phyloP scores from a whole-genome alignment of 495 filamentous ascomycete genomes.

The Chaetomidium leptoderma region DNA sequence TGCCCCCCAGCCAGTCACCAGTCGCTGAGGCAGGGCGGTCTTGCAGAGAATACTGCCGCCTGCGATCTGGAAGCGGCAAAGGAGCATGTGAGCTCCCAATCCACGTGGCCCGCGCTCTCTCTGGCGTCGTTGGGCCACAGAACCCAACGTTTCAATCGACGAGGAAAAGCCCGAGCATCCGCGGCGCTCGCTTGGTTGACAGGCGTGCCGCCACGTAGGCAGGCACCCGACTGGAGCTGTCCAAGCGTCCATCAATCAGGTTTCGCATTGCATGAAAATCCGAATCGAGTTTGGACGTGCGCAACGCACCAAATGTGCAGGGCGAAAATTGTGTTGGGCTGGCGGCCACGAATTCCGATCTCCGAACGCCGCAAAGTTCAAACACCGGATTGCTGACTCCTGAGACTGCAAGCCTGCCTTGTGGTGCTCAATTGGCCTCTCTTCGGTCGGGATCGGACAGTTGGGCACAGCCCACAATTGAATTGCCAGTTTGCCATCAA shows the following conservation, averaged over 20 bases:
- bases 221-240: background rate
- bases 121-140: background rate
- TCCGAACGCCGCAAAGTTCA: too few relatives aligned
- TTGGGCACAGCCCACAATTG: too few relatives aligned
- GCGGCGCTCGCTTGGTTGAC: conserved; percentile 2
- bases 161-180: background rate
- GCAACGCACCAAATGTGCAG: conserved; percentile 1
- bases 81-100: conserved; percentile 2
- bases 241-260: conserved; percentile 2
- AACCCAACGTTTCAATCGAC: conserved; percentile 13
- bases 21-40: conserved; percentile 11
- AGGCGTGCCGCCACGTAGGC: conserved; percentile 10
- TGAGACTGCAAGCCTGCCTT: background rate
- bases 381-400: background rate
- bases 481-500: too few relatives aligned
- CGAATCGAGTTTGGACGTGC: background rate
- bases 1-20: conserved; percentile 11
- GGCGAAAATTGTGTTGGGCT: conserved; percentile 2
- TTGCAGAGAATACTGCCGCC: background rate
- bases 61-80: conserved; percentile 5
- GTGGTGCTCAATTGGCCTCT: conserved; percentile 9
- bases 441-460: background rate
- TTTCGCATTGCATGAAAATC: background rate
- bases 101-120: background rate
- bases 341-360: conserved; percentile 4